Base-by-base conservation (phyloP, 139 green algal genomes). In the Choricystis sp. region DNA sequence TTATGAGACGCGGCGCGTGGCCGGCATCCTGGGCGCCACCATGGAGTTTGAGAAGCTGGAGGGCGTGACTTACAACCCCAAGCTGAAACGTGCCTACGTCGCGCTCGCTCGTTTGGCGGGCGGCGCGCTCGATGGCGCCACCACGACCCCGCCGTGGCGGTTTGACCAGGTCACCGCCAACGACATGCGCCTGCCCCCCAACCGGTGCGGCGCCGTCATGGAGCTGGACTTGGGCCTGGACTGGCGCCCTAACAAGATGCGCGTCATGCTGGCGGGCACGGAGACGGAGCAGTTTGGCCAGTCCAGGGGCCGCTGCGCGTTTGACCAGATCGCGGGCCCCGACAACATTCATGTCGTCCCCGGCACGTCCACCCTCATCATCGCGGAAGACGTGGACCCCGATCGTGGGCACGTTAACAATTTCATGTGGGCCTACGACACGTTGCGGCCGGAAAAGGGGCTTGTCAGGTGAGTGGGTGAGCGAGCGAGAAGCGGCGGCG, bases 1-100 rank as follows among this genome's bases (percentile, higher is more conserved):
- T 66, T 67, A 82, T 25, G 79, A 85, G 67, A 77, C 71, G 30
- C 67, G 79, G 59, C 57, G 80, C 27, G 82, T 75, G 21, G 63
- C 60, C 2, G 72, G 64, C 31, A 61, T 69, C 21, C 55, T 70
- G 55, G 79, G 79, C 16, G 78, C 60, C 63, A 84, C 80, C 67
- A 77, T 62, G 23, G 80, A 85, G 72, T 75, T 67, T 27, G 68
- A 66, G 52, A 86, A 86, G 40, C 40, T 52, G 40, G 40, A 52
- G 16, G 40, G 40, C 40, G 40, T 52, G 9, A 52, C 40, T 16
- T 9, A 21, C 40, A 52, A 52, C 40, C 40, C 40, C 9, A 16
- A 21, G 40, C 9, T 16, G 40, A 52, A 52, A 16, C 9, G 16
- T 21, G 40, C 40, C 9, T 52, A 52, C 40, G 40, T 16, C 9